phyloP scores from a whole-genome alignment of 2,329 filamentous ascomycete genomes.

The Kalaharituber pfeilii region DNA sequence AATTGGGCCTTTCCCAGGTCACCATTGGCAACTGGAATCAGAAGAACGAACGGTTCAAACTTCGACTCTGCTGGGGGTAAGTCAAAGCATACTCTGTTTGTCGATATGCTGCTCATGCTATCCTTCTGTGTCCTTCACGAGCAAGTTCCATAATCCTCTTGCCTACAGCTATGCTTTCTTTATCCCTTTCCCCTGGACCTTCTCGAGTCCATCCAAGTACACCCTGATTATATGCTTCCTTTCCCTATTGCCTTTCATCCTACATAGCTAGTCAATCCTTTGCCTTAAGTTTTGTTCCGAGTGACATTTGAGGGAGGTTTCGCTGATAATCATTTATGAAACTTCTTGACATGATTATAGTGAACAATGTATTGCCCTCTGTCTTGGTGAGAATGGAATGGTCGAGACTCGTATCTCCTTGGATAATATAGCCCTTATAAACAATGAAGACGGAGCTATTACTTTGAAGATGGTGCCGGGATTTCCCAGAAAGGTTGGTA shows the following conservation, averaged over 20 bases:
- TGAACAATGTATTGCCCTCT: not conserved
- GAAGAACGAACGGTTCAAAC: not conserved
- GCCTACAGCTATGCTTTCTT: too few species aligned
- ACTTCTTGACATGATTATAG: not conserved
- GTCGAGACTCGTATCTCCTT: not conserved
- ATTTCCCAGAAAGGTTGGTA: not conserved
- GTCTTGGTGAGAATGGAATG: not conserved
- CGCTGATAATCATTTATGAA: not conserved
- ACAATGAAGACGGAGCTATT: not conserved
- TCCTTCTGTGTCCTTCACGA: too few species aligned
- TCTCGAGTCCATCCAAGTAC: not conserved
- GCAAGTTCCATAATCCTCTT: too few species aligned
- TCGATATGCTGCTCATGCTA: too few species aligned
- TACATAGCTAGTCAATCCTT: not conserved
- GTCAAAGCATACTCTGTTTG: not conserved
- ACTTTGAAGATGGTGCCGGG: not conserved
- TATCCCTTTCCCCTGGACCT: not conserved
- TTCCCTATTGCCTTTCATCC: not conserved
- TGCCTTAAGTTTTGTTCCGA: not conserved
- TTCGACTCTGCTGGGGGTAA: conserved; percentile 1
- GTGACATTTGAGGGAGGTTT: not conserved
- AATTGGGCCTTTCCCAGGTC: not conserved
- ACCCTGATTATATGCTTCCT: too few species aligned
- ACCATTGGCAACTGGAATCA: not conserved
- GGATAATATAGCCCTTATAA: not conserved